Percentiles rank a stretch among this genome's conserved stretches.
These are phyloP conservation scores for Allodekkera sacchari DNA, from an alignment of 805 yeast genomes.

Conservation along the genomic window DNA sequence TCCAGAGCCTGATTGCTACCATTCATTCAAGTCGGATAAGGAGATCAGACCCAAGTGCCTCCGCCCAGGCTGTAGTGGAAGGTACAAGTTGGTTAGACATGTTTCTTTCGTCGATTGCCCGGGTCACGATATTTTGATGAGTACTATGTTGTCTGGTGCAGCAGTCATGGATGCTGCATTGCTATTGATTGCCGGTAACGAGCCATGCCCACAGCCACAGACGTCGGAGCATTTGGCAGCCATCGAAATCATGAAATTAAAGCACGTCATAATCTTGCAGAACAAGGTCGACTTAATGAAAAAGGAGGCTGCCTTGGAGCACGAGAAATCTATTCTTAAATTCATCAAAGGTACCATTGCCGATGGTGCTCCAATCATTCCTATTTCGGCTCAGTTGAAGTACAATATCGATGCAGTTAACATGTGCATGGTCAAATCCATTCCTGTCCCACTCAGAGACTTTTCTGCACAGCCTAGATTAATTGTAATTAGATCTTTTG, in stretches of 20 bases:
- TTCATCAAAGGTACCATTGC: constrained; percentile 98
- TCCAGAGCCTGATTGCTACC: constrained; percentile 92
- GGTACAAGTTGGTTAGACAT: constrained; percentile 87
- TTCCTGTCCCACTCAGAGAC: constrained; percentile 96
- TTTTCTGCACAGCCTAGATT: constrained; percentile 88
- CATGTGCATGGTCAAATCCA: constrained; percentile 87
- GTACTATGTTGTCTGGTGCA: constrained; percentile 99
- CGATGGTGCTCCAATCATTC: constrained; percentile 98
- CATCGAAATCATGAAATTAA: constrained; percentile 96
- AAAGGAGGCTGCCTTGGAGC: constrained; percentile 93
- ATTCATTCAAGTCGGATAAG: constrained; percentile 88
- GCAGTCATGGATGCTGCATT: constrained; percentile 99
- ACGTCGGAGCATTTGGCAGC: constrained; percentile 99
- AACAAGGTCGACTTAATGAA: constrained; percentile 98
- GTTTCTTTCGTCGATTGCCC: constrained; percentile 99
- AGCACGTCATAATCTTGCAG: constrained; percentile 92
- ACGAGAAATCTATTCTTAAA: constrained; percentile 82
- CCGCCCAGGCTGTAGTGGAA: constrained; percentile 80
- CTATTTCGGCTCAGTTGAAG: constrained; percentile 97
- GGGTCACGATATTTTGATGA: constrained; percentile 99
- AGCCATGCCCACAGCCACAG: constrained; percentile 99
- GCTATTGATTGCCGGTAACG: constrained; percentile 93
- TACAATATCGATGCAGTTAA: constrained; percentile 98
- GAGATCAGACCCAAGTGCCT: constrained; percentile 92
- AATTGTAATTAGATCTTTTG: constrained; percentile 96